These are phyloP conservation scores for Plasmopara viticola DNA, from an alignment of 352 stramenopile species.

Conservation along the genomic window DNA sequence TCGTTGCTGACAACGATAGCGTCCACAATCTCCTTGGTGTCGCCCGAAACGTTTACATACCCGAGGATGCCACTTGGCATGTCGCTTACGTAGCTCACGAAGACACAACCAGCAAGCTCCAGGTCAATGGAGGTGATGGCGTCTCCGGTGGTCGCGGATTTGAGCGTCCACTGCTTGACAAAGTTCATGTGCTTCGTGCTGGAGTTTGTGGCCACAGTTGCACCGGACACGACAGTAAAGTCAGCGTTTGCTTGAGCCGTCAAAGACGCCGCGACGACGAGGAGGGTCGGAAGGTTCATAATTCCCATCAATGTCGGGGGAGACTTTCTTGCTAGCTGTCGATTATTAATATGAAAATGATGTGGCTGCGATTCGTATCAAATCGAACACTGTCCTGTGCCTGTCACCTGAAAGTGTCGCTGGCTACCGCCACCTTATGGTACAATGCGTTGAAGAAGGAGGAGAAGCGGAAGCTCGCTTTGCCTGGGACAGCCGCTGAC, in stretches of 20 bases:
- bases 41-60: constrained; percentile 34
- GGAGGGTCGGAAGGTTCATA: constrained; percentile 14
- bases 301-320: too few species aligned
- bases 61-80: constrained; percentile 22
- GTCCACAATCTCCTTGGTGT: constrained; percentile 23
- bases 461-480: too few species aligned
- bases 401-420: too few species aligned
- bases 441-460: too few species aligned
- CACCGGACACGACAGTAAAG: constrained; percentile 22
- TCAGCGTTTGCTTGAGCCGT: constrained; percentile 6
- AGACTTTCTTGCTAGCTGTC: too few species aligned
- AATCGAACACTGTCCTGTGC: too few species aligned
- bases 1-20: constrained; percentile 21
- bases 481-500: too few species aligned
- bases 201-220: constrained; percentile 16
- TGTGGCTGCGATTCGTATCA: too few species aligned
- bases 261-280: constrained; percentile 12
- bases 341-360: too few species aligned
- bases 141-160: constrained; percentile 3
- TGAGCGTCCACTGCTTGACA: constrained; percentile 31
- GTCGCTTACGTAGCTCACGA: constrained; percentile 21
- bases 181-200: constrained; percentile 17
- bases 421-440: too few species aligned
- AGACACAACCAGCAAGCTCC: constrained; percentile 21
- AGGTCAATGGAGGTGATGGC: constrained; percentile 25